Base-by-base conservation (phyloP, 176 grass and related monocot species). In the Pontederia crassipes region DNA sequence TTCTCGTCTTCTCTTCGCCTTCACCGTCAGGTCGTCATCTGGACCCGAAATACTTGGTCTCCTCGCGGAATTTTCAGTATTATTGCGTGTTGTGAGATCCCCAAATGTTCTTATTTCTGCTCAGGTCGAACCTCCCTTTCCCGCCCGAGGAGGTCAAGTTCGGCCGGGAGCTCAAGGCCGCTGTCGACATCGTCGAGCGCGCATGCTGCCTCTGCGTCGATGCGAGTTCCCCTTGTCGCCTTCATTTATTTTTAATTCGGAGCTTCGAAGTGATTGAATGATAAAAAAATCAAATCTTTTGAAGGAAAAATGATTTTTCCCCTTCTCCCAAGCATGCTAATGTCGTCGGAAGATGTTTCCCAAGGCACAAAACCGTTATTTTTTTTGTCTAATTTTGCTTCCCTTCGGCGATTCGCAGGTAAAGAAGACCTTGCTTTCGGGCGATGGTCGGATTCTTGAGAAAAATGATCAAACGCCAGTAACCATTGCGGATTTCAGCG, bases 401-500 rank as follows among this genome's bases (percentile, higher is more conserved):
- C 0, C 10, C 52, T 62, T 80, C 1, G 20, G 15, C 73, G 79
- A 29, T 78, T 24, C 57, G 26, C 80, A 96, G 86, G 91, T 90
- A 40, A 96, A 90, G 70, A 90, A 71, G 58, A 84, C 83, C 4
- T 70, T 96, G 28, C 81, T 90, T 46, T 96, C 83, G 54, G 53
- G 69, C 75, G 80, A 81, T 54, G 64, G 24, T 50, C 74, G 55
- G 64, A 84, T 96, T 77, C 80, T 96, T 59, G 86, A 87, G 75
- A 96, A 90, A 75, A 80, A 72, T 54, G 87, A 91, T 78, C 72
- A 85, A 65, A 85, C 67, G 32, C 87, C 87, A 63, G 87, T 97
- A 12, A 97, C 81, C 24, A 46, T 88, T 46, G 92, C 92, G 0
- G 87, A 97, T 82, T 96, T 97, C n/a, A 76, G 86, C 17, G 92